Conservation (phyloP, 768 basidiomycete genomes). For the Amylocystis lapponica region DNA sequence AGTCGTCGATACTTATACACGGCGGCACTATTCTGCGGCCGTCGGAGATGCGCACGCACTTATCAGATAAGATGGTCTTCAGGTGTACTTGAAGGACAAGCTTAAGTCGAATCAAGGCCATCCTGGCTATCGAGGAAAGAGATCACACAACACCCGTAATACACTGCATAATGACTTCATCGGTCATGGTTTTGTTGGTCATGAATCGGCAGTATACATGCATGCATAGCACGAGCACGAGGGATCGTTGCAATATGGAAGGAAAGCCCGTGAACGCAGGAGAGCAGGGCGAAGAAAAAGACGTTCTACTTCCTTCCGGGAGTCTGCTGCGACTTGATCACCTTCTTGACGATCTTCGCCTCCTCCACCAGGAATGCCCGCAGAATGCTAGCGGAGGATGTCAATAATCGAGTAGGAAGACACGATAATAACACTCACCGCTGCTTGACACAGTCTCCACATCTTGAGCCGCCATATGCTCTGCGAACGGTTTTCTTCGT, state of each 20-base stretch:
- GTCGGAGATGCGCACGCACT: not conserved
- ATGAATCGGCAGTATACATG: slow-evolving; percentile 22
- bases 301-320: slow-evolving; percentile 21
- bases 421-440: slow-evolving; percentile 48
- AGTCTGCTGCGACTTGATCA: slow-evolving; percentile 87
- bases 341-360: slow-evolving; percentile 99
- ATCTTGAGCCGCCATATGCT: slow-evolving; percentile 97
- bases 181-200: slow-evolving; percentile 23
- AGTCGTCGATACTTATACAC: too few relatives aligned
- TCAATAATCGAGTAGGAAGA: slow-evolving; percentile 2
- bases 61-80: not conserved
- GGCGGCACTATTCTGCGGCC: too few relatives aligned
- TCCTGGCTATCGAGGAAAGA: not conserved
- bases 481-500: slow-evolving; percentile 94
- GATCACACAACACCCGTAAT: not conserved
- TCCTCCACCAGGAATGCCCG: slow-evolving; percentile 99
- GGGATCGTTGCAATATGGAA: slow-evolving; percentile 17
- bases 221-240: slow-evolving; percentile 18
- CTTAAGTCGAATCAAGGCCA: not conserved
- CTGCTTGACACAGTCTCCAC: slow-evolving; percentile 92
- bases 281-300: not conserved
- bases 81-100: not conserved
- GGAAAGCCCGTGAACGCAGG: not conserved
- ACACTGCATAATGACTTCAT: slow-evolving; percentile 23
- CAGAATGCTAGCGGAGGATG: slow-evolving; percentile 60